Percentiles rank a stretch among this genome's conserved stretches.
Conservation (phyloP, 805 yeast species). For the Ogataea trehalophila region DNA sequence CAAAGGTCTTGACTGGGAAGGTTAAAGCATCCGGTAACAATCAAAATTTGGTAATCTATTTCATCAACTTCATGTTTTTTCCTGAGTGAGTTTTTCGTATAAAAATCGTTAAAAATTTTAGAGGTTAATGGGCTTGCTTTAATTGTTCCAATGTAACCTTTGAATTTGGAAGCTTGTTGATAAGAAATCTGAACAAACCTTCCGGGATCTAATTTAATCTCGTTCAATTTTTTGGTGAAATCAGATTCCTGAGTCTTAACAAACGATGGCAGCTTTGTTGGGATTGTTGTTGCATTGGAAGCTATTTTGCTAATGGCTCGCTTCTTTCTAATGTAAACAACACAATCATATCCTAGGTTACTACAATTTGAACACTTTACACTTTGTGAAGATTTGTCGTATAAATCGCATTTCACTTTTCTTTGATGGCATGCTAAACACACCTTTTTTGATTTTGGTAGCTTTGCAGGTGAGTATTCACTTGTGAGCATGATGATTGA, state of each 20-base stretch:
- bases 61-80: slow-evolving; percentile 20
- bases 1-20: slow-evolving; percentile 57
- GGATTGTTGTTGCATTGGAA: slow-evolving; percentile 9
- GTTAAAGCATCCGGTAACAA: slow-evolving; percentile 64
- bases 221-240: slow-evolving; percentile 3
- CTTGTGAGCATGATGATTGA: neutral
- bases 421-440: slow-evolving; percentile 68
- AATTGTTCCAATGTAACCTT: slow-evolving; percentile 25
- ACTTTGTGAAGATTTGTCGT: slow-evolving; percentile 25
- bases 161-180: slow-evolving; percentile 7
- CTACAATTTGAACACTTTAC: slow-evolving; percentile 61
- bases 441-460: slow-evolving; percentile 60
- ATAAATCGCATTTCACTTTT: slow-evolving; percentile 67
- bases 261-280: slow-evolving; percentile 17
- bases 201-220: slow-evolving; percentile 12
- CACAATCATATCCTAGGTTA: slow-evolving; percentile 65
- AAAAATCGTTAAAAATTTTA: slow-evolving; percentile 9
- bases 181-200: slow-evolving; percentile 2
- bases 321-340: slow-evolving; percentile 54
- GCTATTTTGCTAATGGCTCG: slow-evolving; percentile 27
- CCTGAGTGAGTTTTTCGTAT: slow-evolving; percentile 3
- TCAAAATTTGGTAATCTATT: slow-evolving; percentile 58
- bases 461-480: slow-evolving; percentile 20
- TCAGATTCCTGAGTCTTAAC: slow-evolving; percentile 4
- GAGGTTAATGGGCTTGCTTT: slow-evolving; percentile 7